A percentile compares a stretch with the other conserved stretches of the same genome.
Evolutionary conservation across 257 asterid genomes (phyloP).

Genomic region (Coffea canephora): DNA sequence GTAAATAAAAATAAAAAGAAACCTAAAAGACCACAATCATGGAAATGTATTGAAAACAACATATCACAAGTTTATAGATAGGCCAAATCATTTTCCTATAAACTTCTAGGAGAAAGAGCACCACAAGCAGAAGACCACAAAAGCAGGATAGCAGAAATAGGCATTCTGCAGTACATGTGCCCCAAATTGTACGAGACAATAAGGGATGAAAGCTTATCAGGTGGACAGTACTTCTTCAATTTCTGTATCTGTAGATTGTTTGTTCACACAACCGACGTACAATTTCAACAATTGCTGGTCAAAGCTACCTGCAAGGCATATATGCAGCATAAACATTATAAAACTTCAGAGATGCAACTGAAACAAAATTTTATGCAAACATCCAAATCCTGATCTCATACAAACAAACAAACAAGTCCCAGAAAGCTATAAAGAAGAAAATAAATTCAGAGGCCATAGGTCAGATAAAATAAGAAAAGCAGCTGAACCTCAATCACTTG

Average conservation of each 20-base stretch:
- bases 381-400: not conserved
- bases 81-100: not conserved
- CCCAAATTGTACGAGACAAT: not conserved
- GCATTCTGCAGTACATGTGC: not conserved
- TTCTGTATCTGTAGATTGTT: slow-evolving; percentile 61
- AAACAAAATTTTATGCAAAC: not conserved
- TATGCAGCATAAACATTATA: not conserved
- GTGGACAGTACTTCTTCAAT: slow-evolving; percentile 59
- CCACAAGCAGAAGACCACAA: not conserved
- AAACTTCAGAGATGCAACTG: not conserved
- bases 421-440: not conserved
- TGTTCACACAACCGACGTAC: slow-evolving; percentile 76
- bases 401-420: not conserved
- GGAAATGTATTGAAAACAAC: not conserved
- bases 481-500: not conserved
- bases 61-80: not conserved
- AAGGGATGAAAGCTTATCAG: not conserved
- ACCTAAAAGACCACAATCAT: not conserved
- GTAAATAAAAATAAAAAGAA: not conserved
- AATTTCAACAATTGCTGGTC: slow-evolving; percentile 53
- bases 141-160: slow-evolving; percentile 2
- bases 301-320: slow-evolving; percentile 42
- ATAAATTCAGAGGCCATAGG: not conserved
- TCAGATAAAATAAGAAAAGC: not conserved
- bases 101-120: not conserved